Evolutionary conservation across 2,329 filamentous ascomycete species (phyloP), one percentile per base, ranked within the genome.

Genomic region (Fusarium ramigenum): DNA sequence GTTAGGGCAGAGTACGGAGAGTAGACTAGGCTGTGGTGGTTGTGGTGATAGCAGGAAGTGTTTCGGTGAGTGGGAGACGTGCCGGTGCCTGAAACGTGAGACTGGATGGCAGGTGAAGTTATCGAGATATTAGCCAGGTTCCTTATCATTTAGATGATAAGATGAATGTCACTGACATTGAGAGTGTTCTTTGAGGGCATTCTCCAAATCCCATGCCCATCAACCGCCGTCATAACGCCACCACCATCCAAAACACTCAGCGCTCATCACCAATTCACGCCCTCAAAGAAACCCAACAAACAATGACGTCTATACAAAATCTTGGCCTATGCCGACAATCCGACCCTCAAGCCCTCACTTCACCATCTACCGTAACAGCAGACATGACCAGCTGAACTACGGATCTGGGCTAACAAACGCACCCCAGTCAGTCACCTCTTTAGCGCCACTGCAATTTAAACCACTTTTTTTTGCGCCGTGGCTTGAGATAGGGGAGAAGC

Each of bases 311-410:
- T 37, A 32, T 37, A 32, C 8, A 4, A 8, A 32, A 32, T 40
- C 64, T 68, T 57, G 40, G 34, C 30, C 28, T 9, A 16, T 63
- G 64, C 66, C 66, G 58, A 63, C 43, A 40, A 37, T 28, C 66
- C 50, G 66, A 69, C 19, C 7, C 25, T 23, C 25, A 37, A 21
- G 46, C 28, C 46, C 46, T 49, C 46, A 32, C 46, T 25, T 34
- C 3, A 25, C 9, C 43, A 36, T 42, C 37, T 52, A 63, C 19
- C 25, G 25, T 21, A 23, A 36, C 39, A 25, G 16, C 28, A 43
- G 32, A 42, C 47, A 62, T 32, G 42, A 30, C 21, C 43, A 69
- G 50, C 64, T 69, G 58, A 69, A 69, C 8, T 36, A 42, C 50
- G 58, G 65, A 21, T 34, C 43, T 28, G 12, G 21, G 23, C 34